Conservation (phyloP, 2,329 filamentous ascomycete genomes). For the Cladosporium phlei region DNA sequence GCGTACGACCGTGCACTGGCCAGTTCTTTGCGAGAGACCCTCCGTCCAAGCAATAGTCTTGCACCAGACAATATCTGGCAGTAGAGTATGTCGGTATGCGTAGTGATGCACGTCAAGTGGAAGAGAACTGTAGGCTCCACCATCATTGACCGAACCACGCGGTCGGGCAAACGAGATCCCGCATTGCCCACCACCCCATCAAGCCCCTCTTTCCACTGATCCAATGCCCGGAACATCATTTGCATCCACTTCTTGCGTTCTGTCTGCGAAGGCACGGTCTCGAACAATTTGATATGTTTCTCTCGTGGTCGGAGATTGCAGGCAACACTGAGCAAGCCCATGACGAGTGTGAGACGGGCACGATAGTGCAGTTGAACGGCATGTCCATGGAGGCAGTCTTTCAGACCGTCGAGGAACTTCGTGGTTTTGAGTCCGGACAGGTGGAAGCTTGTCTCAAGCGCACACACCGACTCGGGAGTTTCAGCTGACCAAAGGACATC, state of each 20-base stretch:
- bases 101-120: conserved; percentile 90
- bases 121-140: conserved; percentile 75
- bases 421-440: conserved; percentile 76
- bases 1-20: conserved; percentile 67
- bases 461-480: conserved; percentile 75
- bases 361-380: conserved; percentile 85
- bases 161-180: no score
- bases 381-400: conserved; percentile 75
- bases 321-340: conserved; percentile 81
- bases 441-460: conserved; percentile 72
- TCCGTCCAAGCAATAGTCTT: conserved; percentile 73
- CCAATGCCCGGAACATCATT: conserved; percentile 77
- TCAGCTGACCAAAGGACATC: conserved; percentile 86
- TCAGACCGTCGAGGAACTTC: conserved; percentile 84
- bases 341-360: conserved; percentile 84
- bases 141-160: no score
- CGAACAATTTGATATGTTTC: conserved; percentile 81
- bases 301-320: conserved; percentile 97
- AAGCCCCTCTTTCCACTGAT: conserved; percentile 86
- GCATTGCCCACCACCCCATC: conserved; percentile 66
- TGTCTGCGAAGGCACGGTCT: conserved; percentile 71
- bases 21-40: conserved; percentile 76
- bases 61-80: conserved; percentile 90
- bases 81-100: conserved; percentile 91
- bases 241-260: conserved; percentile 86